Evolutionary conservation across 2,329 filamentous ascomycete species (phyloP).

Genomic region (Colletotrichum godetiae): DNA sequence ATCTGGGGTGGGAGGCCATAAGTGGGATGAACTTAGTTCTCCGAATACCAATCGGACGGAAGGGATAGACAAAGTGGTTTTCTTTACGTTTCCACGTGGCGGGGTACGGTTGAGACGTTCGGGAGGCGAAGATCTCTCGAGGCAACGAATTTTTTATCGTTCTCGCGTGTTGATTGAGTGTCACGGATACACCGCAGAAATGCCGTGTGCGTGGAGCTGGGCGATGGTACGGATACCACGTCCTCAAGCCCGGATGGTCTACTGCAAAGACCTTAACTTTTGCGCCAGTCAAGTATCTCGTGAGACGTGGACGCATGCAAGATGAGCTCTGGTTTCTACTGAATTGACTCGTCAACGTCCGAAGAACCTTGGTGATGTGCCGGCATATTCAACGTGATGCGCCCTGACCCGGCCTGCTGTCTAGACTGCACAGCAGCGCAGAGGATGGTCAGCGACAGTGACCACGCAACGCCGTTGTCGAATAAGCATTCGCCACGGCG

Average conservation of each 20-base stretch:
- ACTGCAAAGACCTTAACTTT: background rate
- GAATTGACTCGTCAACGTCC: background rate
- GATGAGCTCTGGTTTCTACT: background rate
- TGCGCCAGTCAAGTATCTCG: background rate
- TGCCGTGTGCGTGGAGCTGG: background rate
- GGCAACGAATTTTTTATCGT: background rate
- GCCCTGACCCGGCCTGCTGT: conserved; percentile 1
- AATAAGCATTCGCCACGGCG: conserved; percentile 30
- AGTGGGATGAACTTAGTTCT: background rate
- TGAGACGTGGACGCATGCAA: background rate
- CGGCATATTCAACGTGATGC: conserved; percentile 6
- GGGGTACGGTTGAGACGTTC: background rate
- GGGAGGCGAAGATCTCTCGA: background rate
- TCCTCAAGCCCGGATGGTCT: background rate
- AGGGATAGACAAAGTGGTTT: background rate
- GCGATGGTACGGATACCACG: background rate
- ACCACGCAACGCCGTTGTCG: conserved; percentile 1
- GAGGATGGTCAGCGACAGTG: background rate
- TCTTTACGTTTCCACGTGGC: background rate
- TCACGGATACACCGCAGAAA: conserved; percentile 1
- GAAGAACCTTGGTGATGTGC: background rate
- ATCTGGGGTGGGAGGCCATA: background rate
- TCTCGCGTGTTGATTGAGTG: background rate
- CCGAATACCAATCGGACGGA: conserved; percentile 10
- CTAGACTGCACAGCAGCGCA: background rate